Conservation (phyloP, 306 rosid genomes). For the Dryas alaskensis region DNA sequence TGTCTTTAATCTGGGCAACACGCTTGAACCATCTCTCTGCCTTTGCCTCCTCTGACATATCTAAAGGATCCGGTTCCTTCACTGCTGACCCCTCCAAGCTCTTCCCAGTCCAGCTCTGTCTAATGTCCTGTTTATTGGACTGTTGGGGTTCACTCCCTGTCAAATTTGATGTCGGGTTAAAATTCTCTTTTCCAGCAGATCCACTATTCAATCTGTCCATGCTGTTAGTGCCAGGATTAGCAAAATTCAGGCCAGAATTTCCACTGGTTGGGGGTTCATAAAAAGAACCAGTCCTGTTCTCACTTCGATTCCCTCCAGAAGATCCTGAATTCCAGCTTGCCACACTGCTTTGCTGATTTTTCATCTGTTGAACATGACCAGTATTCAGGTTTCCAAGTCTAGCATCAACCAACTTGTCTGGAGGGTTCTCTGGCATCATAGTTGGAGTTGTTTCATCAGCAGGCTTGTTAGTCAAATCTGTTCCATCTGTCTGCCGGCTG, state of each 20-base stretch:
- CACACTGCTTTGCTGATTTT: constrained; percentile 23
- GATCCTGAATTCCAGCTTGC: constrained; percentile 27
- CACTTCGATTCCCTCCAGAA: constrained; percentile 30
- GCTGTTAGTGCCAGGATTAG: constrained; percentile 15
- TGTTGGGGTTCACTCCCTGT: constrained; percentile 34
- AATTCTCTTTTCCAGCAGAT: constrained; percentile 18
- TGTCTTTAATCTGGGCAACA: constrained; percentile 90
- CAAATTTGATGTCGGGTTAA: constrained; percentile 21
- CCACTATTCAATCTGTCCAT: constrained; percentile 14
- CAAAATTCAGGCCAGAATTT: constrained; percentile 29
- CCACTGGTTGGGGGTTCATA: constrained; percentile 29
- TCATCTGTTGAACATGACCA: constrained; percentile 18
- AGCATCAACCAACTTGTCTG: constrained; percentile 30
- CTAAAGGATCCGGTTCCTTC: constrained; percentile 85
- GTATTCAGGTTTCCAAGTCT: constrained; percentile 17
- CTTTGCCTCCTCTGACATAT: constrained; percentile 99
- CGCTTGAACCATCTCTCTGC: constrained; percentile 98
- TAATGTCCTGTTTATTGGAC: constrained; percentile 36
- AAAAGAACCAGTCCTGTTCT: constrained; percentile 24
- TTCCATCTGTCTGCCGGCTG: constrained; percentile 39
- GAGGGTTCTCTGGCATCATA: constrained; percentile 27
- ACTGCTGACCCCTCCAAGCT: constrained; percentile 98
- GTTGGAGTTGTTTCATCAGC: constrained; percentile 34
- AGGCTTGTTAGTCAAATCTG: constrained; percentile 29
- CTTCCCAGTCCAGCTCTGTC: constrained; percentile 65